Percentiles rank a stretch among this genome's conserved stretches.
Conservation (phyloP, 2,329 filamentous ascomycete species). For the Leptodontidium sp. region DNA sequence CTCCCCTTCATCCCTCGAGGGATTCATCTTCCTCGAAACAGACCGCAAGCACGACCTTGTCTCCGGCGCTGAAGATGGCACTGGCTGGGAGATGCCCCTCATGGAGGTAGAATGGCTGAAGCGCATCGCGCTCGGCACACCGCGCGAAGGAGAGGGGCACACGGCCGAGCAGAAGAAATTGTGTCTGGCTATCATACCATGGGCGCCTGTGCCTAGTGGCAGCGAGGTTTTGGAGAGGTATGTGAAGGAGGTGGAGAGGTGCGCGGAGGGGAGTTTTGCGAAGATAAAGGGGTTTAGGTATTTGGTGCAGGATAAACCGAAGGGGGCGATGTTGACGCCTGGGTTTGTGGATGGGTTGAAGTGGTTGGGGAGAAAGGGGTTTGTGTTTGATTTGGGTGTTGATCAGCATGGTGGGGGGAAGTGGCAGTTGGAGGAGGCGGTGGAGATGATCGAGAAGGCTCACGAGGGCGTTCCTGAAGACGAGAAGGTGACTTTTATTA, state of each 20-base stretch:
- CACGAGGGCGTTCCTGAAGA: slow-evolving; percentile 67
- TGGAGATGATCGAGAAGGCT: slow-evolving; percentile 73
- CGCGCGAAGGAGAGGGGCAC: slow-evolving; percentile 66
- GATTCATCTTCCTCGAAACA: slow-evolving; percentile 85
- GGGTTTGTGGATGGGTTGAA: slow-evolving; percentile 72
- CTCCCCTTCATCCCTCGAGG: slow-evolving; percentile 57
- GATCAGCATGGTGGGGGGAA: slow-evolving; percentile 81
- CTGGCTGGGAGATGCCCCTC: slow-evolving; percentile 73
- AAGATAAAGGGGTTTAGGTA: slow-evolving; percentile 84
- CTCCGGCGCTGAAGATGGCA: slow-evolving; percentile 53
- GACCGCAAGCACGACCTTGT: slow-evolving; percentile 73
- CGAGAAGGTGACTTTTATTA: slow-evolving; percentile 56
- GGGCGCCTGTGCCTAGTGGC: slow-evolving; percentile 82
- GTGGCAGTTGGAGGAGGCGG: slow-evolving; percentile 75
- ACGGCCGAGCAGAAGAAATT: slow-evolving; percentile 57
- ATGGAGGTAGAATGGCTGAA: slow-evolving; percentile 75
- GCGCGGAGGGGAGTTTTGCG: slow-evolving; percentile 67
- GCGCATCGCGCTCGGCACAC: slow-evolving; percentile 68
- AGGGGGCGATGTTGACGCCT: slow-evolving; percentile 68
- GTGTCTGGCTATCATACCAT: slow-evolving; percentile 78
- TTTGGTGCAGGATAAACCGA: slow-evolving; percentile 79
- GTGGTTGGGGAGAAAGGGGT: slow-evolving; percentile 68
- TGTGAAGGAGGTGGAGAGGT: slow-evolving; percentile 65
- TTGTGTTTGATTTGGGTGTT: slow-evolving; percentile 84
- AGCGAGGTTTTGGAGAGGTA: slow-evolving; percentile 68